Conservation (phyloP, 345 rosid genomes). For the Cochlearia excelsa region DNA sequence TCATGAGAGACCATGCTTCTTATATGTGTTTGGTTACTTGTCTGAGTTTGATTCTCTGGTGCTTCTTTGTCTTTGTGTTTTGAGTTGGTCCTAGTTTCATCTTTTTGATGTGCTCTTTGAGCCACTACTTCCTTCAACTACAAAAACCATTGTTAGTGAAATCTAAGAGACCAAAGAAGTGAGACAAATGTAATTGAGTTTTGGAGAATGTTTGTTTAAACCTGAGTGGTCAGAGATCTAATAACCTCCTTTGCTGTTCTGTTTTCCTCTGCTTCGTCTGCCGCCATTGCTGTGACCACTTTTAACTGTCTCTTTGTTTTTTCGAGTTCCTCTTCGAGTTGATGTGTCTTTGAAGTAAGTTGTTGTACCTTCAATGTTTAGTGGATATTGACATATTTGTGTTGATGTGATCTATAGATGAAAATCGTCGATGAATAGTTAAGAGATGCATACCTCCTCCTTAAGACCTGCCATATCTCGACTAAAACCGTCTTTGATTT, state of each 20-base stretch:
- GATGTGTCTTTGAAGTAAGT: constrained; percentile 50
- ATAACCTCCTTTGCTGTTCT: constrained; percentile 81
- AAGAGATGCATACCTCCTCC: constrained; percentile 51
- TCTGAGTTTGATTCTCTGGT: constrained; percentile 21
- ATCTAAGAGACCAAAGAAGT: not conserved
- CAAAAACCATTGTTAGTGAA: constrained; percentile 12
- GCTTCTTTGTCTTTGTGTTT: constrained; percentile 30
- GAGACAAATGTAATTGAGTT: constrained; percentile 1
- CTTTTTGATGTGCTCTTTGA: constrained; percentile 45
- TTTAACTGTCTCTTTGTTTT: constrained; percentile 58
- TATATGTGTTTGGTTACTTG: constrained; percentile 34
- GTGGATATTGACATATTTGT: constrained; percentile 4
- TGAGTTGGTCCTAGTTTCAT: constrained; percentile 33
- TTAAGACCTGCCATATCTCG: constrained; percentile 59
- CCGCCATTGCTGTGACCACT: constrained; percentile 66
- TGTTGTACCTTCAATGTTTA: constrained; percentile 61
- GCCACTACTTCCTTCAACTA: constrained; percentile 71
- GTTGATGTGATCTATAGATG: not conserved
- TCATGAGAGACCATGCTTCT: constrained; percentile 40
- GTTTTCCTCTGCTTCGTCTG: constrained; percentile 84
- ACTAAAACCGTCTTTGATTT: constrained; percentile 42
- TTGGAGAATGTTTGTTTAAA: constrained; percentile 22
- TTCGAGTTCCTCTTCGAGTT: constrained; percentile 74
- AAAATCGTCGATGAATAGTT: constrained; percentile 3
- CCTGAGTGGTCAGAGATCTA: constrained; percentile 76